Base-by-base conservation (phyloP, 306 rosid species). In the Gleditsia sinensis region DNA sequence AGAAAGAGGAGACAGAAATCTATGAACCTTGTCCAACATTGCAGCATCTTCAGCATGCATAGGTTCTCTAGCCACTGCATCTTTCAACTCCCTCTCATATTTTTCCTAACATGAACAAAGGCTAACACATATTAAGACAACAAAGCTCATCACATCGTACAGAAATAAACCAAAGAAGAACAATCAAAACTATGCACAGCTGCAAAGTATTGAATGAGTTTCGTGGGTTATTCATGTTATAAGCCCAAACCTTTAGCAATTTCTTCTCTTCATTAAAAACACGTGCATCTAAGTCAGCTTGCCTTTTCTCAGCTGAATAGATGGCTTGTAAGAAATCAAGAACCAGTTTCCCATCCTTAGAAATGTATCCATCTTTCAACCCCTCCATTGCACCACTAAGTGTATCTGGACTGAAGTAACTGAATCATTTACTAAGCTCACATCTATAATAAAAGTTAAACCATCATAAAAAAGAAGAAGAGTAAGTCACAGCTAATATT, bases 31-130 rank as follows among this genome's bases (percentile, higher is more conserved):
- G 77, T 94, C 96, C 76, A 94, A 68, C 85, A 94, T 87, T 54
- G 99, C 97, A 43, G 83, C 85, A 85, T 90, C 95, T 88, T 94
- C 97, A 66, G 99, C 99, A 60, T 49, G 96, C 96, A 86, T 94
- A 60, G 88, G 87, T 82, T 92, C 99, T 82, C 84, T 88, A 46
- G 85, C 94, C 17, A 84, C 94, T 65, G 99, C 97, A 76, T 94
- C 99, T 87, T 89, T 94, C 85, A 92, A 84, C 74, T 83, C 83
- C 67, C 80, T 90, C 73, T 94, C 97, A 82, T 87, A 83, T 80
- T 84, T 92, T 67, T 92, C 96, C 97, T 94, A 42, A 43, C 37
- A 65, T 40, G 37, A 34, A 59, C 36, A 74, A 42, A 71, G 63
- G 27, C 45, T 39, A 62, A 54, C 43, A 28, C 54, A 56, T 10